phyloP scores from a whole-genome alignment of 306 rosid genomes.

The Glycine latifolia region DNA sequence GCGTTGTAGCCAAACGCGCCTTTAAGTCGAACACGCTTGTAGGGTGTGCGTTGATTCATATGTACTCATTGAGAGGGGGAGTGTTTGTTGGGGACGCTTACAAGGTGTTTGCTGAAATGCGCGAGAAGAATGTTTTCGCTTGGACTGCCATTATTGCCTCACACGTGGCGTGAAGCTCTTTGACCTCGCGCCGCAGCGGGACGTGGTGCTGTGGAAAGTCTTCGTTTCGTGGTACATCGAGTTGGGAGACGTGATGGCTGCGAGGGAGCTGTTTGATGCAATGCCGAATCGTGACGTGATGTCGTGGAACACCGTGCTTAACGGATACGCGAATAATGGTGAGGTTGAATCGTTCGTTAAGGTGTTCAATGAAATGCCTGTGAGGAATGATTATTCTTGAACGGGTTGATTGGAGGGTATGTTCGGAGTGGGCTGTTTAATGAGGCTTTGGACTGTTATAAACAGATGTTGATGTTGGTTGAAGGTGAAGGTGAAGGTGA shows the following conservation, averaged over 20 bases:
- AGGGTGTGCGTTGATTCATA: constrained; percentile 67
- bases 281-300: constrained; percentile 69
- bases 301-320: constrained; percentile 79
- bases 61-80: constrained; percentile 60
- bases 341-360: constrained; percentile 61
- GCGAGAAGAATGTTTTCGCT: constrained; percentile 70
- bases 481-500: background rate
- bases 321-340: constrained; percentile 67
- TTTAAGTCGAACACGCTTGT: constrained; percentile 61
- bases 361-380: constrained; percentile 73
- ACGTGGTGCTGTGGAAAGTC: constrained; percentile 75
- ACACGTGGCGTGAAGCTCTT: constrained; percentile 61
- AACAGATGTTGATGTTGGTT: constrained; percentile 56
- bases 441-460: constrained; percentile 63
- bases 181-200: constrained; percentile 70
- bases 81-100: constrained; percentile 56
- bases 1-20: constrained; percentile 60
- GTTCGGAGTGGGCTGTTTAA: constrained; percentile 53
- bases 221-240: constrained; percentile 71
- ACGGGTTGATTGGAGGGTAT: constrained; percentile 74
- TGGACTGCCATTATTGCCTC: constrained; percentile 79
- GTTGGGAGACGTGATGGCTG: constrained; percentile 58
- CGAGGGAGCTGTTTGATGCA: constrained; percentile 66
- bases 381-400: constrained; percentile 82
- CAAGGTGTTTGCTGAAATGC: constrained; percentile 71